A percentile compares a stretch with the other conserved stretches of the same genome.
Evolutionary conservation across 306 rosid genomes (phyloP).

Genomic region (Begonia loranthoides): DNA sequence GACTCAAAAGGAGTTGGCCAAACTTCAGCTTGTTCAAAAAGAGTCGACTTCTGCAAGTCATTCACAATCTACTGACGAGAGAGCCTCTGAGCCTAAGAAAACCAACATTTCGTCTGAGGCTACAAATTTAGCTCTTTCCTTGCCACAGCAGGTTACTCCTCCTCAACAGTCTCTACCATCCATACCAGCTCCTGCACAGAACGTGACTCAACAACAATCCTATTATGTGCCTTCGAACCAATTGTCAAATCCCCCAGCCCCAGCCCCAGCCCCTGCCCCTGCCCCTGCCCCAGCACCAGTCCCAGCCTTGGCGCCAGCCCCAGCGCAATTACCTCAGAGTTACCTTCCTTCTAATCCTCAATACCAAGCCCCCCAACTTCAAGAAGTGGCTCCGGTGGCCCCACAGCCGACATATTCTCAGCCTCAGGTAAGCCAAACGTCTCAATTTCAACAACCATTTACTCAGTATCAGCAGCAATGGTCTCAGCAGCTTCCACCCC

Average conservation of each 20-base stretch:
- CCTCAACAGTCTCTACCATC: conserved; percentile 38
- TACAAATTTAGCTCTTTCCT: conserved; percentile 71
- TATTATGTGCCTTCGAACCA: conserved; percentile 62
- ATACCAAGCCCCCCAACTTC: conserved; percentile 48
- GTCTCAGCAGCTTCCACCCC: conserved; percentile 36
- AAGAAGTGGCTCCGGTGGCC: conserved; percentile 43
- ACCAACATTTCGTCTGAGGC: conserved; percentile 48
- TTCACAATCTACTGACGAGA: conserved; percentile 68
- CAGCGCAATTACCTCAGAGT: conserved; percentile 39
- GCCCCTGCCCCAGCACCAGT: no score
- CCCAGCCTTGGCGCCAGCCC: no score
- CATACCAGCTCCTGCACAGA: conserved; percentile 48
- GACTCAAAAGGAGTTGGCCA: conserved; percentile 85
- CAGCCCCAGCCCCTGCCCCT: no score
- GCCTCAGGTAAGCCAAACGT: conserved; percentile 49
- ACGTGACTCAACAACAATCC: conserved; percentile 43
- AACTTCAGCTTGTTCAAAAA: conserved; percentile 84
- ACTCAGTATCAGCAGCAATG: conserved; percentile 62
- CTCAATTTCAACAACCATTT: conserved; percentile 38
- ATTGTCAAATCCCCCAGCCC: conserved; percentile 28
- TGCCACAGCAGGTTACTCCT: conserved; percentile 61
- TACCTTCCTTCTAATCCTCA: conserved; percentile 60
- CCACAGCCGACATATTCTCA: conserved; percentile 53
- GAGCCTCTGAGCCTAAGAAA: conserved; percentile 47
- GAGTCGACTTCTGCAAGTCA: conserved; percentile 72